These are phyloP conservation scores for Angophora floribunda DNA, from an alignment of 345 rosid genomes.

Conservation along the genomic window DNA sequence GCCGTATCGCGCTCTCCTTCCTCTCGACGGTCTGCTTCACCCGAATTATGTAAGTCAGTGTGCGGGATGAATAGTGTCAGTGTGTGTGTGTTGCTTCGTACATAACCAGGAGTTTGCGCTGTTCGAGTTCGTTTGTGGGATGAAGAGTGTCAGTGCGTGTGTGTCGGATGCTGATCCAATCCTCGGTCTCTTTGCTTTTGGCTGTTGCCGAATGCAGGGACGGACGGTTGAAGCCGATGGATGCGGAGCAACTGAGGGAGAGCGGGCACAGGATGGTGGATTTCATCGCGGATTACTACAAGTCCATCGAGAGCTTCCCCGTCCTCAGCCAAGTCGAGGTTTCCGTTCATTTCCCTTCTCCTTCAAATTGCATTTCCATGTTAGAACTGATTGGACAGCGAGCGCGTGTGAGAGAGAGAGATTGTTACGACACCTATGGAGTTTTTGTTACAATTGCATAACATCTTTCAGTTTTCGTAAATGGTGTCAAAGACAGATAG, in stretches of 20 bases:
- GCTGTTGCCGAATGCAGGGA: not conserved
- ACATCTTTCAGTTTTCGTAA: not conserved
- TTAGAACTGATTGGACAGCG: not conserved
- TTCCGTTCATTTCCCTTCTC: not conserved
- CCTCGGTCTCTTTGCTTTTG: not conserved
- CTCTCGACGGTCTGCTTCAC: not conserved
- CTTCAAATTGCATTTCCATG: not conserved
- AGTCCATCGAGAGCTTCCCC: slow-evolving; percentile 59
- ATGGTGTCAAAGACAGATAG: not conserved
- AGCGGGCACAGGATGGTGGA: slow-evolving; percentile 80
- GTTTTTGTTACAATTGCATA: not conserved
- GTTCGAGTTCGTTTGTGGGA: not conserved
- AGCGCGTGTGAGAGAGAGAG: not conserved
- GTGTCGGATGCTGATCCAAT: not conserved
- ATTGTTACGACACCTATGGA: not conserved
- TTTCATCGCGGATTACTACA: slow-evolving; percentile 91
- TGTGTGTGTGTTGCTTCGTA: not conserved
- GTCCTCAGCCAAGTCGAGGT: slow-evolving; percentile 94
- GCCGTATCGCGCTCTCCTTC: not conserved
- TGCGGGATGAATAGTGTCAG: too few relatives aligned
- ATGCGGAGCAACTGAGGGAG: slow-evolving; percentile 67
- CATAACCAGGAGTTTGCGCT: not conserved
- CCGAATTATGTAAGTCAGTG: not conserved
- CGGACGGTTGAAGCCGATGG: slow-evolving; percentile 40
- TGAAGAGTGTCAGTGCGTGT: not conserved